These are phyloP conservation scores for Ceratobasidium sp. DNA, from an alignment of 1,284 basidiomycete species.

Conservation along the genomic window DNA sequence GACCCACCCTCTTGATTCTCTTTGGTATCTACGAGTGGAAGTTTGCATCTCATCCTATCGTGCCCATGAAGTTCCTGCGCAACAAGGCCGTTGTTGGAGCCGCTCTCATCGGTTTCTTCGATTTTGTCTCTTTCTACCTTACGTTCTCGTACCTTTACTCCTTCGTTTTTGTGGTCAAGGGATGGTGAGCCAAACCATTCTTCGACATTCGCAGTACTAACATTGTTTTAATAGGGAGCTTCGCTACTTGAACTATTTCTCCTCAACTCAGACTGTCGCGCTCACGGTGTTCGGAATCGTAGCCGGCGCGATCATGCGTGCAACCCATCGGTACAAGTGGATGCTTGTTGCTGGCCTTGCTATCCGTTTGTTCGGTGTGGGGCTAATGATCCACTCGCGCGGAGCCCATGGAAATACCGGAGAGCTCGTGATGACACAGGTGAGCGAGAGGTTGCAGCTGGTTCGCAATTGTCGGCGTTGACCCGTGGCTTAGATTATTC, in stretches of 20 bases:
- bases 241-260: slow-evolving; percentile 53
- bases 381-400: slow-evolving; percentile 79
- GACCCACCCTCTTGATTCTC: slow-evolving; percentile 61
- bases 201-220: slow-evolving; percentile 52
- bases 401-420: slow-evolving; percentile 68
- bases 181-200: slow-evolving; percentile 61
- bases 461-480: neutral
- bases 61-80: slow-evolving; percentile 68
- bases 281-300: slow-evolving; percentile 75
- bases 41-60: slow-evolving; percentile 66
- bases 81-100: slow-evolving; percentile 73
- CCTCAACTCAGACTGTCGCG: slow-evolving; percentile 64
- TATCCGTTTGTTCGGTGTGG: slow-evolving; percentile 77
- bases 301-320: slow-evolving; percentile 70
- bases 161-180: slow-evolving; percentile 71
- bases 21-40: slow-evolving; percentile 64
- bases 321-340: slow-evolving; percentile 69
- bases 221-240: slow-evolving; percentile 53
- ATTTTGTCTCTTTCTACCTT: slow-evolving; percentile 78
- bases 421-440: slow-evolving; percentile 73
- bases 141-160: slow-evolving; percentile 73
- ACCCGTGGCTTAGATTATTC: slow-evolving; percentile 66
- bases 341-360: slow-evolving; percentile 75
- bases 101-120: slow-evolving; percentile 75
- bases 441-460: slow-evolving; percentile 24